Conservation (phyloP, 2,329 filamentous ascomycete genomes). For the Microsporum canis region DNA sequence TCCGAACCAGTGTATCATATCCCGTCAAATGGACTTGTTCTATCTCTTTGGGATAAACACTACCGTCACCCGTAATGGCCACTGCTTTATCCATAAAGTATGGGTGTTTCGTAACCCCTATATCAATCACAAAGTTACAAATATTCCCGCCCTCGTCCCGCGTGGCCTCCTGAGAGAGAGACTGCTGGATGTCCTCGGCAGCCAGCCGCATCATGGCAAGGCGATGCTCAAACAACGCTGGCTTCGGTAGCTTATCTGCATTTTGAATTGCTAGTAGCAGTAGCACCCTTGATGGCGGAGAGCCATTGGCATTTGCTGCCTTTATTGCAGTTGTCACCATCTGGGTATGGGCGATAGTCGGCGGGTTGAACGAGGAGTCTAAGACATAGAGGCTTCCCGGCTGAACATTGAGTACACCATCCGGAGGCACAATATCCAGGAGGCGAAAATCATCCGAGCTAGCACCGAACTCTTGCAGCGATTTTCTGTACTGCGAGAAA, state of each 20-base stretch:
- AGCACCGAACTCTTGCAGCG: conserved; percentile 35
- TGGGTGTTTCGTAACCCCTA: conserved; percentile 39
- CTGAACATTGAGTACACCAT: conserved; percentile 10
- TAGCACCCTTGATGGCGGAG: conserved; percentile 36
- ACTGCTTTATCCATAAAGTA: conserved; percentile 40
- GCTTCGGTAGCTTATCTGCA: conserved; percentile 49
- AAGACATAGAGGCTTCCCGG: conserved; percentile 44
- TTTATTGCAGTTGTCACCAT: conserved; percentile 45
- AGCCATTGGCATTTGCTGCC: conserved; percentile 18
- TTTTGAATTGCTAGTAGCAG: conserved; percentile 54
- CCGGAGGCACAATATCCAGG: conserved; percentile 19
- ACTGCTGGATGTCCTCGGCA: conserved; percentile 29
- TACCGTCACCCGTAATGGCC: conserved; percentile 25
- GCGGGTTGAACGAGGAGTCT: conserved; percentile 57
- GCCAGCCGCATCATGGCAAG: conserved; percentile 40
- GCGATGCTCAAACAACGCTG: conserved; percentile 38
- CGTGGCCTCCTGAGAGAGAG: conserved; percentile 3
- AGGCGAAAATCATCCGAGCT: conserved; percentile 29
- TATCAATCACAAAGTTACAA: conserved; percentile 26
- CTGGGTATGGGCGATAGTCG: conserved; percentile 47
- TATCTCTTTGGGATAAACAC: conserved; percentile 25
- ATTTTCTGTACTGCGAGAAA: conserved; percentile 28
- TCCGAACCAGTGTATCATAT: conserved; percentile 39
- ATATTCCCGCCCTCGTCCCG: background rate
- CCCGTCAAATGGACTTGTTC: conserved; percentile 40